Base-by-base conservation (phyloP, 1,284 basidiomycete genomes). In the Ganoderma sinense region DNA sequence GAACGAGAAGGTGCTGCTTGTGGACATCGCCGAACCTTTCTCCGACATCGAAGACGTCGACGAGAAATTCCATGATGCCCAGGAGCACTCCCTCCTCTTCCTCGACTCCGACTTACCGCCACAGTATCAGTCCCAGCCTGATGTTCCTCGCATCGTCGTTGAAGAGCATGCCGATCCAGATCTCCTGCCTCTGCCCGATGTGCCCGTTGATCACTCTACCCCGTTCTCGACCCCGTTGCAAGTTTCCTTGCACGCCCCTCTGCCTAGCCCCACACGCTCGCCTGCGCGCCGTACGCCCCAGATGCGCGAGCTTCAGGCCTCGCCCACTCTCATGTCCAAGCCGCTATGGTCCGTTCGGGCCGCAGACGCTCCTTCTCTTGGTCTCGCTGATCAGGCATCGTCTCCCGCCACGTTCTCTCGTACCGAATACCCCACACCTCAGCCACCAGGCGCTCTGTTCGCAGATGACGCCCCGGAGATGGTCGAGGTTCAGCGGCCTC, bases 331-430 rank as follows among this genome's bases (percentile, higher is more conserved):
- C 2, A 53, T 76, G 43, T 70, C 75, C 26, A 79, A 81, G 56
- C 84, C 84, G 13, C 74, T 81, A 11, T 85, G 84, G 84, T 84
- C 84, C 0, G 69, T 81, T 39, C 83, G 83, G 60, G 84, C 82
- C 18, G 73, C 81, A 3, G 78, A 81, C 65, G 77, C 80, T 5
- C 80, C 78, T 36, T 61, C 74, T 33, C 74, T 80, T 33, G 78
- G 75, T 29, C 72, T 79, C 40, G 29, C 70, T 33, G 60, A 69
- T 53, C 40, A 64, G 23, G 48, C 71, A 23, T 56, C 73, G 6
- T 60, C 67, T 6, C 63, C 71, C 14, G 71, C 73, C 23, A 5
- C 56, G 10, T 40, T 16, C 4, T 55, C 45, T 20, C 67, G 63
- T 20, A 29, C 64, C 14, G 65, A 43, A n/a, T 70, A 75, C 14